These are phyloP conservation scores for Endothia cerciana DNA, from an alignment of 2,329 filamentous ascomycete species.

Conservation along the genomic window DNA sequence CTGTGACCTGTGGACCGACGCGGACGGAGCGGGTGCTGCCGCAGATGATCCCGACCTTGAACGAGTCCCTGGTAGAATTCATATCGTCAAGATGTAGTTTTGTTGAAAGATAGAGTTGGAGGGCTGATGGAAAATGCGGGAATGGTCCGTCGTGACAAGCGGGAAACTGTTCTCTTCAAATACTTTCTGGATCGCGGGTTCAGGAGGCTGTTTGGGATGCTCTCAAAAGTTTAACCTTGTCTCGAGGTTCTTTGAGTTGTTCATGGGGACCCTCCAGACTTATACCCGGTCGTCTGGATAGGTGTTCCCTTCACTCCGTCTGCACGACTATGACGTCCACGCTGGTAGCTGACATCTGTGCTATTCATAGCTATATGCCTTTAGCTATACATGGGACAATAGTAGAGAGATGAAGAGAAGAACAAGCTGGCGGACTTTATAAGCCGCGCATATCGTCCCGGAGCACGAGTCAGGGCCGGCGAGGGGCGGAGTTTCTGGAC, in stretches of 20 bases:
- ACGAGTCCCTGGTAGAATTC: slow-evolving; percentile 10
- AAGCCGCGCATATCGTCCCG: background rate
- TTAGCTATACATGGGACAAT: background rate
- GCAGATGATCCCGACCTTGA: slow-evolving; percentile 35
- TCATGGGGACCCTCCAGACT: background rate
- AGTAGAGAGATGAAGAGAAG: too few relatives aligned
- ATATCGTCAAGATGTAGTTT: background rate
- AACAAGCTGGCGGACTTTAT: background rate
- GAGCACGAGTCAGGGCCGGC: background rate
- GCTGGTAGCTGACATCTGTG: too few relatives aligned
- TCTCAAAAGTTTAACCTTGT: too few relatives aligned
- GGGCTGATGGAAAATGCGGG: background rate
- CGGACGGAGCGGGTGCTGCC: slow-evolving; percentile 35
- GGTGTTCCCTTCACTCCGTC: background rate
- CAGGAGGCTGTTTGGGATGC: background rate
- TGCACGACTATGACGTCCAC: background rate
- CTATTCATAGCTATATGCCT: too few relatives aligned
- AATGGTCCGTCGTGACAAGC: background rate
- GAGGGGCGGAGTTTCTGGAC: background rate
- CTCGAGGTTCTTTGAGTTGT: background rate
- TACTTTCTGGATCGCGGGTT: background rate
- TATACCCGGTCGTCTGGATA: background rate
- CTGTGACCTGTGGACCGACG: slow-evolving; percentile 32
- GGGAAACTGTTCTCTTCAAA: background rate
- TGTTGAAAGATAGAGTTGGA: background rate